Conservation (phyloP, 148 eudicot genomes). For the Dianthus caryophyllus region DNA sequence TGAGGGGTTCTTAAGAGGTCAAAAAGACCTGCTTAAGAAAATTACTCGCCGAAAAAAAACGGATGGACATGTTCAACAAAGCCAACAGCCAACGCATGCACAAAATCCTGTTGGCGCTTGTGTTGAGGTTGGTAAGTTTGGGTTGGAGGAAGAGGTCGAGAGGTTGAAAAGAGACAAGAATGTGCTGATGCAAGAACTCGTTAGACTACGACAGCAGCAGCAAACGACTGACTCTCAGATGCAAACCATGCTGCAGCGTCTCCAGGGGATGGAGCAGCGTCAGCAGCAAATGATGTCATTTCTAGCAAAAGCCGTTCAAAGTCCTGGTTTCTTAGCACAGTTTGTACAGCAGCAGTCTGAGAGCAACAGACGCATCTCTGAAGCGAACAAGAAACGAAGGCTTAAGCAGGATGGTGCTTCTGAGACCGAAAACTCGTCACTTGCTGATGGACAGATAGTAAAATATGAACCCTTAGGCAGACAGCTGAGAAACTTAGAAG, state of each 20-base stretch:
- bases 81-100: slow-evolving; percentile 34
- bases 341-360: slow-evolving; percentile 62
- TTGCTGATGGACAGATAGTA: slow-evolving; percentile 55
- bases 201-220: slow-evolving; percentile 61
- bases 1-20: slow-evolving; percentile 69
- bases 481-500: slow-evolving; percentile 37
- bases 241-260: slow-evolving; percentile 50
- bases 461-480: slow-evolving; percentile 48
- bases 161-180: slow-evolving; percentile 65
- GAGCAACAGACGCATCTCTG: slow-evolving; percentile 43
- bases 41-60: slow-evolving; percentile 51
- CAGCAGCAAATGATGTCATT: slow-evolving; percentile 79
- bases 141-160: slow-evolving; percentile 71
- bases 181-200: slow-evolving; percentile 70
- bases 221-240: slow-evolving; percentile 58
- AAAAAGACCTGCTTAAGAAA: slow-evolving; percentile 53
- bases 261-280: slow-evolving; percentile 67
- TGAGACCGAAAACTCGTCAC: slow-evolving; percentile 21
- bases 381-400: slow-evolving; percentile 59
- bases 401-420: slow-evolving; percentile 41
- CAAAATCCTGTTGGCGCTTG: slow-evolving; percentile 54
- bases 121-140: slow-evolving; percentile 69
- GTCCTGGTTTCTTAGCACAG: slow-evolving; percentile 66
- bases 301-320: slow-evolving; percentile 59
- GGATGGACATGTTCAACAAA: slow-evolving; percentile 38